phyloP scores from a whole-genome alignment of 306 rosid genomes.

The Sindora glabra region DNA sequence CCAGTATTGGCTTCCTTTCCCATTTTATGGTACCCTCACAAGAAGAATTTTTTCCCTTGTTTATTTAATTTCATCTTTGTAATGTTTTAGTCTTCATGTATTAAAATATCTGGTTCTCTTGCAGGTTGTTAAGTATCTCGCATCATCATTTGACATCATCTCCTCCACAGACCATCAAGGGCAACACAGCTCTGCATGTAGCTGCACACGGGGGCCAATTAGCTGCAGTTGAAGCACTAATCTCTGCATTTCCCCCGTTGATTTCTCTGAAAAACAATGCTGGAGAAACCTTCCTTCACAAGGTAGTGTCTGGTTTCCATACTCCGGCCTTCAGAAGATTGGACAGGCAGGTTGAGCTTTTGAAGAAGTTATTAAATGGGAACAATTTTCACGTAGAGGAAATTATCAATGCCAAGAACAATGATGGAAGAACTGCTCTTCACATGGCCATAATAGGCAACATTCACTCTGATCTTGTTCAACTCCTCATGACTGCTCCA shows the following conservation, averaged over 20 bases:
- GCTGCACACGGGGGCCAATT: slow-evolving; percentile 87
- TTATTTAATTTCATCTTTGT: neutral
- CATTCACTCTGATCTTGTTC: slow-evolving; percentile 77
- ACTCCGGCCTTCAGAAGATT: slow-evolving; percentile 61
- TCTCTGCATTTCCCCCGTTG: slow-evolving; percentile 49
- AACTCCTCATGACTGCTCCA: slow-evolving; percentile 70
- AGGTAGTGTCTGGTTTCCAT: slow-evolving; percentile 84
- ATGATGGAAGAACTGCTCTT: slow-evolving; percentile 74
- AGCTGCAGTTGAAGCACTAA: slow-evolving; percentile 65
- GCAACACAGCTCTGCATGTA: slow-evolving; percentile 77
- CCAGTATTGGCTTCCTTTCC: no score
- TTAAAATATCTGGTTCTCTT: slow-evolving; percentile 4
- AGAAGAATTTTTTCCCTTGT: neutral
- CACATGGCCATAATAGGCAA: slow-evolving; percentile 85
- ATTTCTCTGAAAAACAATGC: slow-evolving; percentile 42
- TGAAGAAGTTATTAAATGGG: slow-evolving; percentile 49
- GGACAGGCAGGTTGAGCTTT: slow-evolving; percentile 81
- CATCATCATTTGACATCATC: slow-evolving; percentile 48
- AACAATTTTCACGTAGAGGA: slow-evolving; percentile 37
- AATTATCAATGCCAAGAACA: slow-evolving; percentile 58
- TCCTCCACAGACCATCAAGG: slow-evolving; percentile 71
- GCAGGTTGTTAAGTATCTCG: slow-evolving; percentile 72
- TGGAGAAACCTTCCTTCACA: slow-evolving; percentile 90
- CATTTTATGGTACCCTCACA: neutral
- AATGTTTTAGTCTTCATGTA: neutral